phyloP scores from a whole-genome alignment of 768 basidiomycete species.

The Macrocybe gigantea region DNA sequence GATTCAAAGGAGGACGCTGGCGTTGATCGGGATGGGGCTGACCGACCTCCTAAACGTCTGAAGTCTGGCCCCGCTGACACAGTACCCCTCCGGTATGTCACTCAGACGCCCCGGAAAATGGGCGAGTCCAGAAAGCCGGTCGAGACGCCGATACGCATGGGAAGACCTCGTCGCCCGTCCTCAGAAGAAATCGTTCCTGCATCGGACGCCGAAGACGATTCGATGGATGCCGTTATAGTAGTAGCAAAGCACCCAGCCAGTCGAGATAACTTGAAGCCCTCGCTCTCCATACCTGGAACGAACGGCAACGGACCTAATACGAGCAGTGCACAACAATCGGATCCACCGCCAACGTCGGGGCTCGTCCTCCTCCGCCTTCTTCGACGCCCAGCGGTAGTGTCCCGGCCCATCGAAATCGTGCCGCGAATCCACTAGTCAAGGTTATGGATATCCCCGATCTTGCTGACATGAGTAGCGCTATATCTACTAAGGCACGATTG shows the following conservation, averaged over 20 bases:
- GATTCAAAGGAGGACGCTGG: constrained; percentile 2
- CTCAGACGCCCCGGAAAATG: background rate
- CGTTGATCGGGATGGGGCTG: constrained; percentile 3
- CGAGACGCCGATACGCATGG: constrained; percentile 4
- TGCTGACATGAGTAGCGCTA: constrained; percentile 28
- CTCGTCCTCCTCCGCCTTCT: background rate
- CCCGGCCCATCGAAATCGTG: constrained; percentile 41
- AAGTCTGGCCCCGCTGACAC: background rate
- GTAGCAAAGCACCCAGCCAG: no score
- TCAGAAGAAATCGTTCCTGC: constrained; percentile 23
- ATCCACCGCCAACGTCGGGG: background rate
- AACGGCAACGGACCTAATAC: no score
- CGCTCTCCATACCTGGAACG: no score
- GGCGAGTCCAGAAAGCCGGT: background rate
- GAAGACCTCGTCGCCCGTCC: constrained; percentile 18
- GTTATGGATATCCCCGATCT: constrained; percentile 38
- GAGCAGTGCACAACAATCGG: no score
- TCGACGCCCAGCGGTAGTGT: constrained; percentile 6
- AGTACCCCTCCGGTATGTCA: no score
- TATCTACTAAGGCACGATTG: constrained; percentile 45
- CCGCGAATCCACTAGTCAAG: constrained; percentile 49
- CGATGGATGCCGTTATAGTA: no score
- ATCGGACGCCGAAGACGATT: constrained; percentile 29
- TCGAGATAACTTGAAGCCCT: background rate
- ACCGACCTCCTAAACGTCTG: constrained; percentile 12